Conservation (phyloP, 768 basidiomycete species). For the Boletus rubescentipes region DNA sequence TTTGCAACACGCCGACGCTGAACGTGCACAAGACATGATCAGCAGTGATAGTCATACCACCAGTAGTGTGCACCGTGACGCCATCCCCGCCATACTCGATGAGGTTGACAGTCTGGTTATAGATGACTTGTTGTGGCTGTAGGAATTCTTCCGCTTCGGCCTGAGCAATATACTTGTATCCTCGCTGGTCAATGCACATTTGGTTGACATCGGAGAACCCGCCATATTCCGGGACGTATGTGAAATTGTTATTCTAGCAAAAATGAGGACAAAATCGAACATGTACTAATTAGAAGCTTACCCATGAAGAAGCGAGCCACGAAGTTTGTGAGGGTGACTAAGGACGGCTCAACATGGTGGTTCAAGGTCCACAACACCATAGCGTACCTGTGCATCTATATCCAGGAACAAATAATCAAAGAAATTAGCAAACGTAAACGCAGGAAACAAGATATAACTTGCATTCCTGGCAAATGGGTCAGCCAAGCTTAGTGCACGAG, state of each 20-base stretch:
- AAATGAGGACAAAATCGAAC: not conserved
- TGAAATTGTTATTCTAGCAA: conserved; percentile 59
- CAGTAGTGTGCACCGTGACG: conserved; percentile 47
- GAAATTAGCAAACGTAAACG: conserved; percentile 1
- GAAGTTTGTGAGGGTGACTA: conserved; percentile 62
- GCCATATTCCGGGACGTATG: conserved; percentile 48
- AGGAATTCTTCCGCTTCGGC: conserved; percentile 58
- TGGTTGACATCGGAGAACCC: conserved; percentile 58
- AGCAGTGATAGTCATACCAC: conserved; percentile 43
- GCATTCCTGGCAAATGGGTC: conserved; percentile 26
- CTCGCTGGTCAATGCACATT: conserved; percentile 60
- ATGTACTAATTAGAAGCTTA: conserved; percentile 21
- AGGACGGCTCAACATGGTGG: conserved; percentile 35
- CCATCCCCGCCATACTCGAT: conserved; percentile 48
- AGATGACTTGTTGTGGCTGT: conserved; percentile 40
- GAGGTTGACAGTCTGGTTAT: conserved; percentile 49
- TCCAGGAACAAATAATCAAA: not conserved
- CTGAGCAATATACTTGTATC: conserved; percentile 56
- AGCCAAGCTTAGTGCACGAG: not conserved
- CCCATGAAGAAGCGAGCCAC: conserved; percentile 62
- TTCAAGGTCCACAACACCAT: not conserved
- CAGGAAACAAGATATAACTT: conserved; percentile 7
- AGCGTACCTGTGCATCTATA: conserved; percentile 28
- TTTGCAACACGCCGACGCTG: conserved; percentile 66
- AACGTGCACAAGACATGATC: conserved; percentile 66